Conservation (phyloP, 1,284 basidiomycete genomes). For the Chiua sp. region DNA sequence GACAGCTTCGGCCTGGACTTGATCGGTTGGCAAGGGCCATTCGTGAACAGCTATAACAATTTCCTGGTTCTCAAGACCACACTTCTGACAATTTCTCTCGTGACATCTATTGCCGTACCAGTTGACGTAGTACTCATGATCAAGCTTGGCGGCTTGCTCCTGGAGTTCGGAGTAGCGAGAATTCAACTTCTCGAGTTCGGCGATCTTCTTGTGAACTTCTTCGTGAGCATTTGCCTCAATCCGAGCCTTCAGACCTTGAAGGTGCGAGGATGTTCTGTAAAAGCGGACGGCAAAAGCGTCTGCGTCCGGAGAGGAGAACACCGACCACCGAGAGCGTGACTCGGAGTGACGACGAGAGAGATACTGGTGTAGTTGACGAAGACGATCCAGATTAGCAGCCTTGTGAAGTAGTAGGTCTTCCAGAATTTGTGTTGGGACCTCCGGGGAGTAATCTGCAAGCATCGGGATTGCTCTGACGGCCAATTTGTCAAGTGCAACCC, state of each 20-base stretch:
- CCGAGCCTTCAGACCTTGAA: conserved; percentile 28
- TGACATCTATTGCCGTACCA: background rate
- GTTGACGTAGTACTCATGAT: background rate
- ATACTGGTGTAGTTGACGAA: conserved; percentile 34
- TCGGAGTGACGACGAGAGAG: conserved; percentile 30
- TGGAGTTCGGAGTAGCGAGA: conserved; percentile 17
- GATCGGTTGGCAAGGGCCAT: conserved; percentile 48
- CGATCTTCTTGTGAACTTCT: conserved; percentile 23
- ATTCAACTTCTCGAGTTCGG: conserved; percentile 27
- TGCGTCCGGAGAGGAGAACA: conserved; percentile 22
- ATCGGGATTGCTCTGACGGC: conserved; percentile 40
- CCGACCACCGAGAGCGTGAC: conserved; percentile 13
- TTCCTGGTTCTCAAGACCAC: conserved; percentile 24
- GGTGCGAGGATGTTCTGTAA: conserved; percentile 26
- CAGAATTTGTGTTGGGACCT: conserved; percentile 43
- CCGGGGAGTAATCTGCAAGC: conserved; percentile 50
- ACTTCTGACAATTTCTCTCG: conserved; percentile 32
- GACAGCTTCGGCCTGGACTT: conserved; percentile 28
- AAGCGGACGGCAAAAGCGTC: conserved; percentile 38
- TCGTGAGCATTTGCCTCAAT: conserved; percentile 37
- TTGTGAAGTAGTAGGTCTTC: conserved; percentile 46
- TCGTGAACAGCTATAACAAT: conserved; percentile 46
- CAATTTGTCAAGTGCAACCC: conserved; percentile 49
- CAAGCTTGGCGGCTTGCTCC: conserved; percentile 2
- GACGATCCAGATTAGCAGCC: conserved; percentile 27